Evolutionary conservation across 2,329 filamentous ascomycete species (phyloP).

Genomic region (Trichoderma aggressivum): DNA sequence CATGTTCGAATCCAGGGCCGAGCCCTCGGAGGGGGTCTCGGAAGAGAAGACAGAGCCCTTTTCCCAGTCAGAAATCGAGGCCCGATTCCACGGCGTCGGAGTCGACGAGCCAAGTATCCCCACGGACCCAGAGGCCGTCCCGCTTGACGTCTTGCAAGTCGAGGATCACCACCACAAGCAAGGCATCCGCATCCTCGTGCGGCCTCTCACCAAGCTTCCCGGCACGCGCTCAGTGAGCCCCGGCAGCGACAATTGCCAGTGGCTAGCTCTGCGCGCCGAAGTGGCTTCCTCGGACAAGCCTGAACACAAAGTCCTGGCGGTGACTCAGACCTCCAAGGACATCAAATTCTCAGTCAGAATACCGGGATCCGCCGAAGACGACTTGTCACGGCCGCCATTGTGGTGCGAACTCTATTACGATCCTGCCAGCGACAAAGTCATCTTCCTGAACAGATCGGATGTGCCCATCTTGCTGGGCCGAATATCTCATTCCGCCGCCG

Average conservation of each 20-base stretch:
- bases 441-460: constrained; percentile 54
- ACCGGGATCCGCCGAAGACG: constrained; percentile 45
- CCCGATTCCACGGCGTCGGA: constrained; percentile 45
- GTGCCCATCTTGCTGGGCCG: constrained; percentile 50
- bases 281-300: constrained; percentile 49
- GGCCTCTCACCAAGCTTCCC: constrained; percentile 51
- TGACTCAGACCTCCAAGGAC: constrained; percentile 58
- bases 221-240: constrained; percentile 54
- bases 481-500: constrained; percentile 39
- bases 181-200: constrained; percentile 56
- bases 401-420: constrained; percentile 61
- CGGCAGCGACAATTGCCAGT: constrained; percentile 54
- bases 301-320: constrained; percentile 56
- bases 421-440: constrained; percentile 55
- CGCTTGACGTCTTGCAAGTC: constrained; percentile 51
- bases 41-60: constrained; percentile 58
- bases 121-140: constrained; percentile 43
- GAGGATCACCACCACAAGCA: constrained; percentile 52
- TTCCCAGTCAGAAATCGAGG: constrained; percentile 53
- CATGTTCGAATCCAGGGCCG: constrained; percentile 47
- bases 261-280: constrained; percentile 55
- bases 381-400: constrained; percentile 45
- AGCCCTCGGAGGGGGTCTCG: constrained; percentile 38
- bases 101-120: constrained; percentile 42
- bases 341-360: constrained; percentile 59